phyloP scores from a whole-genome alignment of 352 stramenopile species.

The Phytopythium ostracodes region DNA sequence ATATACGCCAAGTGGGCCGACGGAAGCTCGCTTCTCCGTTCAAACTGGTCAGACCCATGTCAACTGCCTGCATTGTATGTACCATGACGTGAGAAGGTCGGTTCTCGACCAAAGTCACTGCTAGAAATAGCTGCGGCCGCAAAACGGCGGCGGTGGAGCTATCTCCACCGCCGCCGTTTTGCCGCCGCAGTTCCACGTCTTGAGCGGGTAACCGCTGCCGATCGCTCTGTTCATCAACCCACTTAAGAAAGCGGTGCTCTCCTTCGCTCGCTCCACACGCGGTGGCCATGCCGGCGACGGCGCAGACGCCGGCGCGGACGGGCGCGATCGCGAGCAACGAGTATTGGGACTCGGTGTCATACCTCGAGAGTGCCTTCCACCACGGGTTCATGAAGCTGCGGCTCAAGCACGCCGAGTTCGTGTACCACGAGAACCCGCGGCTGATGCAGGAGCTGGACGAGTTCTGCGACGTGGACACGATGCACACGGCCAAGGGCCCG shows the following conservation, averaged over 20 bases:
- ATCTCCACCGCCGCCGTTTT: not conserved
- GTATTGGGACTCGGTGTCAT: constrained; percentile 79
- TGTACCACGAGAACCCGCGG: constrained; percentile 65
- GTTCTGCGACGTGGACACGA: constrained; percentile 82
- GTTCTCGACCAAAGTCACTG: not conserved
- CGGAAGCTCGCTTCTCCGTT: not conserved
- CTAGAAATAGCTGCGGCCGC: not conserved
- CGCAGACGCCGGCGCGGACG: not conserved
- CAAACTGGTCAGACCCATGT: not conserved
- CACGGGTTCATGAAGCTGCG: constrained; percentile 77
- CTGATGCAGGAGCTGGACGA: constrained; percentile 69
- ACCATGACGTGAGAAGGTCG: no score
- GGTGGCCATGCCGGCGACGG: no score
- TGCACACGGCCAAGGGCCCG: constrained; percentile 74
- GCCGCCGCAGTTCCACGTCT: no score
- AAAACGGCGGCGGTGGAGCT: no score
- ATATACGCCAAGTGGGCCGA: not conserved
- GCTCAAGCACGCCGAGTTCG: constrained; percentile 63
- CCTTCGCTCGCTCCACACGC: no score
- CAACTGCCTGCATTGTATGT: no score
- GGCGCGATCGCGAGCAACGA: constrained; percentile 28
- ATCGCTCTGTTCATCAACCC: not conserved
- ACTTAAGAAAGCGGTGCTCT: not conserved
- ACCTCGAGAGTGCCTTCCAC: constrained; percentile 77
- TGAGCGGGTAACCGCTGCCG: not conserved